These are phyloP conservation scores for Cercospora brassicicola DNA, from an alignment of 2,329 filamentous ascomycete species.

Conservation along the genomic window DNA sequence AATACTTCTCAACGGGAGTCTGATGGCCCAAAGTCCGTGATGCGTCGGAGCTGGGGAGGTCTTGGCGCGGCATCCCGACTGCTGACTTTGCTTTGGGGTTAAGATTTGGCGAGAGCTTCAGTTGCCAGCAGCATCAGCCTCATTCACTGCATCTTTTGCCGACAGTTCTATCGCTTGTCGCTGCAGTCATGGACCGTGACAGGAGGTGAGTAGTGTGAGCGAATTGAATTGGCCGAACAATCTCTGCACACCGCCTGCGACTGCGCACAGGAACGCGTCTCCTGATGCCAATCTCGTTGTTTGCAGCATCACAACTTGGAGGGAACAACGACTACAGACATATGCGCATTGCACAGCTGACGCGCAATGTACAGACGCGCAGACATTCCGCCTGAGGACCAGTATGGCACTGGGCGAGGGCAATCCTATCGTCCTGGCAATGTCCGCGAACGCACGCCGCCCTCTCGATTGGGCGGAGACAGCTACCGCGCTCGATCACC, in stretches of 20 bases:
- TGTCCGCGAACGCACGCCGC: slow-evolving; percentile 36
- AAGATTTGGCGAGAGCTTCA: slow-evolving; percentile 3
- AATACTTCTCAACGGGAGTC: background rate
- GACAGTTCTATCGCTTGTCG: background rate
- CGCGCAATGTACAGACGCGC: slow-evolving; percentile 20
- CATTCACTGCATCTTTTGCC: background rate
- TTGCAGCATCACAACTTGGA: background rate
- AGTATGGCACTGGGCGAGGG: slow-evolving; percentile 38
- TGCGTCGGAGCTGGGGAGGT: background rate
- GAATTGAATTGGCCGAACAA: background rate
- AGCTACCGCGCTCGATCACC: slow-evolving; percentile 53
- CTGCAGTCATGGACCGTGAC: slow-evolving; percentile 40
- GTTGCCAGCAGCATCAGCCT: background rate
- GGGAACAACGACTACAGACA: background rate
- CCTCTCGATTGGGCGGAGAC: slow-evolving; percentile 31
- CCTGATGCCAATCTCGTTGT: background rate
- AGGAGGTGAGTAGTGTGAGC: slow-evolving; percentile 43
- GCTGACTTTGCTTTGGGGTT: slow-evolving; percentile 2
- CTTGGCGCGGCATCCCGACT: background rate
- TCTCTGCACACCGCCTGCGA: background rate
- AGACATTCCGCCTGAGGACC: slow-evolving; percentile 38
- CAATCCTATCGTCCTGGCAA: slow-evolving; percentile 43
- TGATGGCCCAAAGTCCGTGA: background rate
- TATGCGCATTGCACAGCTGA: slow-evolving; percentile 12
- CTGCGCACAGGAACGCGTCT: background rate